Base-by-base conservation (phyloP, 768 basidiomycete genomes). In the Suillus subaureus region DNA sequence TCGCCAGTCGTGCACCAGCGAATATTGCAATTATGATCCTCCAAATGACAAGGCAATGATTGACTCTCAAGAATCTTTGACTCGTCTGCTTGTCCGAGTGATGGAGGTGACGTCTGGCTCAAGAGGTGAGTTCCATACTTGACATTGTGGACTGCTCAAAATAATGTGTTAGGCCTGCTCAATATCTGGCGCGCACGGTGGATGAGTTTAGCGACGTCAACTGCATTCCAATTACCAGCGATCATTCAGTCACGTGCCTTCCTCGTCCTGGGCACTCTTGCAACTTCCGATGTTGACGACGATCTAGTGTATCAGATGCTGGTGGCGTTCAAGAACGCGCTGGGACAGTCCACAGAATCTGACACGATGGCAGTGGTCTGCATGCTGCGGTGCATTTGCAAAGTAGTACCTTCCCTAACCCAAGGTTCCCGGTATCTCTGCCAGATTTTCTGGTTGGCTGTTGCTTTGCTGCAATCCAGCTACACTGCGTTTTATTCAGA, bases 221-320 rank as follows among this genome's bases (percentile, higher is more conserved):
- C 92, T 0, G 94, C 95, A 26, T 97, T 97, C 80, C 96, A 97
- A 71, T 85, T 91, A 56, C 93, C 92, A 4, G 90, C 93, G 0
- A 88, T 91, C 3, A 86, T 95, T n/a, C 96, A 97, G 73, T 88
- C 91, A 33, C 88, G 93, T 12, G 92, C 94, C 0, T 97, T 96
- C 75, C 85, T 92, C 39, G 88, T 91, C 4, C 84, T 97, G 11
- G 92, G 92, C 4, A 83, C 85, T n/a, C 83, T 96, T n/a, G 89
- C 93, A 18, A 86, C 86, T 4, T 85, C 90, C 3, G 93, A 95
- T 31, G 91, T 96, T 49, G 96, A 97, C 68, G 96, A 96, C 67
- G 96, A 97, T 73, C 87, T 96, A 69, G 81, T 97, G 62, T 97
- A 96, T 70, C 96, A 97, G 73, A 94, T 97, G 77, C 85, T 96